Percentiles rank a stretch among this genome's conserved stretches.
Conservation (phyloP, 2,329 filamentous ascomycete genomes). For the Aphanoascus verrucosus region DNA sequence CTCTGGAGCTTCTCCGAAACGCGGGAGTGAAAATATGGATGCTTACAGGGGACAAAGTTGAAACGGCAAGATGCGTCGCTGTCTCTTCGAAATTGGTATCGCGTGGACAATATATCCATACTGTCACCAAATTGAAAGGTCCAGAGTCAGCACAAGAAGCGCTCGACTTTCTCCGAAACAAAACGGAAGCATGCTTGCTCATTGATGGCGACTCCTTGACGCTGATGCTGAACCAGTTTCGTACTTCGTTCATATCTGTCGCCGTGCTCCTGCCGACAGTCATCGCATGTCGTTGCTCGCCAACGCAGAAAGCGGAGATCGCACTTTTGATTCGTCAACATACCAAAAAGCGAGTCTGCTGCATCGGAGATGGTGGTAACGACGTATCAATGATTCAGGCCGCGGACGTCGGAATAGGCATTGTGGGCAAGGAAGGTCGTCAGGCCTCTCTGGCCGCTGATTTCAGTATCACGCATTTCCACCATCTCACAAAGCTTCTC, state of each 20-base stretch:
- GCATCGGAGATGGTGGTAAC: constrained; percentile 95
- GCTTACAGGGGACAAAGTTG: constrained; percentile 96
- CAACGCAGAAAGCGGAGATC: constrained; percentile 91
- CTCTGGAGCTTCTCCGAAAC: constrained; percentile 85
- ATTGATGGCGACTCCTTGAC: constrained; percentile 89
- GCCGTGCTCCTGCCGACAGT: constrained; percentile 84
- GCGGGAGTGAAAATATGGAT: constrained; percentile 99
- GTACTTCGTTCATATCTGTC: constrained; percentile 73
- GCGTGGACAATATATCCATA: constrained; percentile 90
- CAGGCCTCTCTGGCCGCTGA: constrained; percentile 93
- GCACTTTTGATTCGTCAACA: constrained; percentile 80
- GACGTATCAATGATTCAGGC: constrained; percentile 99
- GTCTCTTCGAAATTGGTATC: constrained; percentile 90
- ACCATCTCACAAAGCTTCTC: constrained; percentile 87
- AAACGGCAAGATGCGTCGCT: constrained; percentile 92
- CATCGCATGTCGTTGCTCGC: constrained; percentile 91
- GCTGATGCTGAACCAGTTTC: constrained; percentile 71
- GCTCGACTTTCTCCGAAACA: constrained; percentile 77
- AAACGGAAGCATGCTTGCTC: constrained; percentile 74
- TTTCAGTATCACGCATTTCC: constrained; percentile 93
- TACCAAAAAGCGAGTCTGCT: constrained; percentile 92
- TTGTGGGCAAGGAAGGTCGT: constrained; percentile 92
- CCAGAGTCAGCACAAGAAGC: constrained; percentile 80
- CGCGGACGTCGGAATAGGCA: constrained; percentile 92
- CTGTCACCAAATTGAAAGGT: constrained; percentile 70